Conservation (phyloP, 1,284 basidiomycete species). For the Melanopsichium pennsylvanicum region DNA sequence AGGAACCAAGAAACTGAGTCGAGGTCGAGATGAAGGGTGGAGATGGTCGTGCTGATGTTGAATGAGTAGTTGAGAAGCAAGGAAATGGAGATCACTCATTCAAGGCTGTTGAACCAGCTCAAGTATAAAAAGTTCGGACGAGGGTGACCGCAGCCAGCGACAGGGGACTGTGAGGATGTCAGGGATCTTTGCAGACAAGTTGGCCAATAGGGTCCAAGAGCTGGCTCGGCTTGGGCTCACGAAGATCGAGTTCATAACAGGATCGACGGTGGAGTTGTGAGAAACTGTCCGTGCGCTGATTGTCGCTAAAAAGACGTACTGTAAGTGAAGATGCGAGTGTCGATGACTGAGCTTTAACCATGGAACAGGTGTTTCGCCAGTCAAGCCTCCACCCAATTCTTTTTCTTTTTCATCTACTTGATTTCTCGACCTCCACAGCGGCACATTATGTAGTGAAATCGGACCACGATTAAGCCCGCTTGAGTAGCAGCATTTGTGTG, state of each 20-base stretch:
- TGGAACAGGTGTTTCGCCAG: too few species aligned
- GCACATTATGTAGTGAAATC: too few species aligned
- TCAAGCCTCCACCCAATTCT: slow-evolving; percentile 3
- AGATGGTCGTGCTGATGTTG: background rate
- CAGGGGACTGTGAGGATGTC: background rate
- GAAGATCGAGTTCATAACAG: background rate
- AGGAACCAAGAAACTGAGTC: background rate
- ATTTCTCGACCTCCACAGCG: too few species aligned
- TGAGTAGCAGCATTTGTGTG: too few species aligned
- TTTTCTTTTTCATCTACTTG: background rate
- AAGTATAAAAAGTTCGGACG: background rate
- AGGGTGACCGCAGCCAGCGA: background rate
- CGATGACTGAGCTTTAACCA: slow-evolving; percentile 15
- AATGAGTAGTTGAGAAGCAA: background rate
- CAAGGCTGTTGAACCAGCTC: background rate
- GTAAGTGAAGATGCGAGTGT: slow-evolving; percentile 5
- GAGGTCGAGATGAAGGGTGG: too few species aligned
- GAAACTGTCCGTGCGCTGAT: slow-evolving; percentile 27
- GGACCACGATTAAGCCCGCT: background rate
- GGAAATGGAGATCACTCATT: background rate
- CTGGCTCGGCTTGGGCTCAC: too few species aligned
- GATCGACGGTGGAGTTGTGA: slow-evolving; percentile 3
- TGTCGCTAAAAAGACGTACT: slow-evolving; percentile 15
- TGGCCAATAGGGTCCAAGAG: too few species aligned
- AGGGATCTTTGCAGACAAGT: too few species aligned